These are phyloP conservation scores for Apiospora saccharicola DNA, from an alignment of 2,329 filamentous ascomycete species.

Conservation along the genomic window DNA sequence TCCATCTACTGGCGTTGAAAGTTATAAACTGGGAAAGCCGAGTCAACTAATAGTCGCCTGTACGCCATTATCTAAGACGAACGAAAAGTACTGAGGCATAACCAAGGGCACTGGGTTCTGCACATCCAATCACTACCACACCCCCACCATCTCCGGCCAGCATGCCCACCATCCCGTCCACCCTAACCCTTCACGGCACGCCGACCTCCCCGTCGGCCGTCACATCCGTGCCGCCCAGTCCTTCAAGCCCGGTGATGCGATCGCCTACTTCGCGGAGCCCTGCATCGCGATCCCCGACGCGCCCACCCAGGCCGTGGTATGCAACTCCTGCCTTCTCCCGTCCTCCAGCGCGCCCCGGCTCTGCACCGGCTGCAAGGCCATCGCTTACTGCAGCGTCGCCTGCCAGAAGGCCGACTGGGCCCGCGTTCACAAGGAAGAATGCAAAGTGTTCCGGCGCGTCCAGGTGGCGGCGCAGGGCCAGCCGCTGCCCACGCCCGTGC, in stretches of 20 bases:
- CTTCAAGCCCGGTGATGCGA: conserved; percentile 53
- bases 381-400: conserved; percentile 59
- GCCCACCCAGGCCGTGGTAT: conserved; percentile 50
- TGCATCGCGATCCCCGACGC: conserved; percentile 57
- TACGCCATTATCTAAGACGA: background rate
- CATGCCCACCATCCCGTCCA: conserved; percentile 29
- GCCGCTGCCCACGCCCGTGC: conserved; percentile 61
- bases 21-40: too few relatives aligned
- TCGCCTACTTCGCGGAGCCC: conserved; percentile 53
- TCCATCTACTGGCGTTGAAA: background rate
- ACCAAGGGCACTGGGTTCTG: background rate
- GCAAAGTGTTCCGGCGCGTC: conserved; percentile 52
- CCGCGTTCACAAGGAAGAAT: conserved; percentile 61
- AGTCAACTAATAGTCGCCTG: background rate
- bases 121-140: background rate
- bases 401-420: conserved; percentile 66
- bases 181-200: conserved; percentile 28
- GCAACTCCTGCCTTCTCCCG: conserved; percentile 56
- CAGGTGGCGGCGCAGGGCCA: conserved; percentile 43
- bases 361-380: conserved; percentile 62
- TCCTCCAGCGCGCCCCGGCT: conserved; percentile 38
- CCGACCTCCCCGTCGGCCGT: conserved; percentile 48
- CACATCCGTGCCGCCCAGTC: conserved; percentile 51
- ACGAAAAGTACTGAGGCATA: background rate
- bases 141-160: background rate